Base-by-base conservation (phyloP, 345 rosid species). In the Eucalyptus paniculata region DNA sequence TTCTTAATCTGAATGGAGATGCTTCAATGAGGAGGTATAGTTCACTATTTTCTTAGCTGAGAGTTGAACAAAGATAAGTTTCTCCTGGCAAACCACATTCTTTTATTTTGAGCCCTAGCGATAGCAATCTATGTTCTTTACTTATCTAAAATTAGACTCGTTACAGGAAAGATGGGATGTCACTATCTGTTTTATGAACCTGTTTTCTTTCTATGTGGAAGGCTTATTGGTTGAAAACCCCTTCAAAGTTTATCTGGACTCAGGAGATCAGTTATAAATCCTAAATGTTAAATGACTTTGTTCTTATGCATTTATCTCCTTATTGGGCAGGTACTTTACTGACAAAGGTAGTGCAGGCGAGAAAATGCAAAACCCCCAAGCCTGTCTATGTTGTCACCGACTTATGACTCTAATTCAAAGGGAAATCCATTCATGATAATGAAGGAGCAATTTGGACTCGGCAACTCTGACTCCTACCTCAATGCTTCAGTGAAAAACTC, bases 381-480 rank as follows among this genome's bases (percentile, higher is more conserved):
- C 80, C 87, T 91, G 82, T 92, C 94, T 82, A 51, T 89, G 88
- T 49, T 87, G 32, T 88, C 93, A 53, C 88, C 94, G 67, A 47
- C 87, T 6, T 69, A 32, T 62, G 90, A 93, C 86, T 37, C 87
- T 62, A 92, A 93, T 87, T 89, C 94, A 3, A 93, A 91, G 89
- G 94, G 91, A 69, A 94, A 88, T 44, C 87, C 92, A 12, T 94
- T 92, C 89, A 50, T 91, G 65, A 89, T 91, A 5, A 89, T 91
- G 28, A 93, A 90, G 88, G 95, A 92, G 28, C 92, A 91, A 87
- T 94, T 93, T 87, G 95, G 95, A 60, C 87, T 91, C 56, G 94
- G 94, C 77, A 86, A 91, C 88, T 91, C 95, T 7, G 93, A 92
- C n/a, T 92, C 94, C 54, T 92, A 94, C 47, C 89, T 93, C 89